phyloP scores from a whole-genome alignment of 371 early-diverging fungal species.

The Mortierella sp. region DNA sequence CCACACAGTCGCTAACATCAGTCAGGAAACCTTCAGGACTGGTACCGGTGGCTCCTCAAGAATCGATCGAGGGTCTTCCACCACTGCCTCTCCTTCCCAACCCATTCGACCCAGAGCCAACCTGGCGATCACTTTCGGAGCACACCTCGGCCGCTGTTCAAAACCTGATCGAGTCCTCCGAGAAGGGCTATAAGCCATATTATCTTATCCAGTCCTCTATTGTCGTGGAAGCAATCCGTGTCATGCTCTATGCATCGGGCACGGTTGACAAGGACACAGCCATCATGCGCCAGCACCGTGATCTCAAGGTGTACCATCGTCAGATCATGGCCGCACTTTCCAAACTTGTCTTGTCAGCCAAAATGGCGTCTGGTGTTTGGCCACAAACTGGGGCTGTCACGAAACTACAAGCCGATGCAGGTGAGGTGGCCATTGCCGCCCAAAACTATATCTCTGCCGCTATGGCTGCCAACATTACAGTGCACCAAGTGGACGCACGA shows the following conservation, averaged over 20 bases:
- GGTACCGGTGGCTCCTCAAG: neutral
- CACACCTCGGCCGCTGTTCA: constrained; percentile 36
- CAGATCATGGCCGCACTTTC: constrained; percentile 84
- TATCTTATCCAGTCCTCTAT: constrained; percentile 63
- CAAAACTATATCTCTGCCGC: constrained; percentile 41
- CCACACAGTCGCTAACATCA: neutral
- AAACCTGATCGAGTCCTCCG: constrained; percentile 43
- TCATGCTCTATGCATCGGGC: constrained; percentile 86
- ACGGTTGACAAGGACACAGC: constrained; percentile 76
- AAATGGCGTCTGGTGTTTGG: constrained; percentile 84
- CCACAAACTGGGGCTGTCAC: constrained; percentile 83
- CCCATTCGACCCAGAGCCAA: constrained; percentile 44
- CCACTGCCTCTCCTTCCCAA: constrained; percentile 41
- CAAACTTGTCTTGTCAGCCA: constrained; percentile 85
- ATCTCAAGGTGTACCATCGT: constrained; percentile 79
- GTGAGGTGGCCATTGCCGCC: constrained; percentile 60
- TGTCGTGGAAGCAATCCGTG: constrained; percentile 82
- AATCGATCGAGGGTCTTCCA: constrained; percentile 14
- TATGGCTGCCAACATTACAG: constrained; percentile 33
- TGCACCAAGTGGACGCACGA: constrained; percentile 46
- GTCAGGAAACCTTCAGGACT: constrained; percentile 2
- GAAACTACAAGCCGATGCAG: constrained; percentile 67
- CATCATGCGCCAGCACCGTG: constrained; percentile 67
- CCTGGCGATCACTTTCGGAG: constrained; percentile 44
- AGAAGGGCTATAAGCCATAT: constrained; percentile 48